These are phyloP conservation scores for Claviceps fusiformis DNA, from an alignment of 2,329 filamentous ascomycete species.

Conservation along the genomic window DNA sequence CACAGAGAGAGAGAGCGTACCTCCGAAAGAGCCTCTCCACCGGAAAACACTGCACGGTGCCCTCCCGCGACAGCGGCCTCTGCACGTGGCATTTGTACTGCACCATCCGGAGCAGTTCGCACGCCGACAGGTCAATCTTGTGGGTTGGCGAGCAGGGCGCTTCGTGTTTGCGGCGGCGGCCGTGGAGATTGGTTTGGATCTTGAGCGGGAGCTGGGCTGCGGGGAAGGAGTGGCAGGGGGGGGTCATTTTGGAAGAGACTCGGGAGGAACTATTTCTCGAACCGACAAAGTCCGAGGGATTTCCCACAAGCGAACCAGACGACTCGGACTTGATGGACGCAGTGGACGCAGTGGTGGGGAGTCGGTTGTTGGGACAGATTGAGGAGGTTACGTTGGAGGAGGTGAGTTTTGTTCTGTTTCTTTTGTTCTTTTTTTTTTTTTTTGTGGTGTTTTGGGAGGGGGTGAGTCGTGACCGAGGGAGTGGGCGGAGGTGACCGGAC, in stretches of 20 bases:
- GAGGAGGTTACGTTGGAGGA: conserved; percentile 46
- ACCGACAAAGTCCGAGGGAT: too few species aligned
- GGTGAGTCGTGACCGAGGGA: conserved; percentile 34
- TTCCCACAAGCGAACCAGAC: too few species aligned
- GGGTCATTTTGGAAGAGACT: conserved; percentile 48
- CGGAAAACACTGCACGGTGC: conserved; percentile 40
- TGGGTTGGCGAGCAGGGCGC: conserved; percentile 17
- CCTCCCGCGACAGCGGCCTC: conserved; percentile 29
- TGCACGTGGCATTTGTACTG: conserved; percentile 48
- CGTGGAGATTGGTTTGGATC: conserved; percentile 33
- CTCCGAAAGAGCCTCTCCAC: conserved; percentile 46
- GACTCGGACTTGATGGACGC: too few species aligned
- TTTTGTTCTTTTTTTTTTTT: background rate
- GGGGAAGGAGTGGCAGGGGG: conserved; percentile 42
- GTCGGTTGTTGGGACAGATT: conserved; percentile 37
- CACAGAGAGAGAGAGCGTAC: conserved; percentile 26
- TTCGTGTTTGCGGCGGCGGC: conserved; percentile 38
- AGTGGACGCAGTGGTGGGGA: conserved; percentile 32
- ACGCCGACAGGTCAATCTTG: conserved; percentile 37
- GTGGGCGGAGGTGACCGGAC: conserved; percentile 19
- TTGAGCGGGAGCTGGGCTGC: conserved; percentile 34
- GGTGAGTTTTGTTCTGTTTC: conserved; percentile 25
- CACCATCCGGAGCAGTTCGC: conserved; percentile 43
- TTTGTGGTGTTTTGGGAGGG: background rate
- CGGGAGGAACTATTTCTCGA: too few species aligned